Base-by-base conservation (phyloP, 345 rosid species). In the Xanthoceras sorbifolium region DNA sequence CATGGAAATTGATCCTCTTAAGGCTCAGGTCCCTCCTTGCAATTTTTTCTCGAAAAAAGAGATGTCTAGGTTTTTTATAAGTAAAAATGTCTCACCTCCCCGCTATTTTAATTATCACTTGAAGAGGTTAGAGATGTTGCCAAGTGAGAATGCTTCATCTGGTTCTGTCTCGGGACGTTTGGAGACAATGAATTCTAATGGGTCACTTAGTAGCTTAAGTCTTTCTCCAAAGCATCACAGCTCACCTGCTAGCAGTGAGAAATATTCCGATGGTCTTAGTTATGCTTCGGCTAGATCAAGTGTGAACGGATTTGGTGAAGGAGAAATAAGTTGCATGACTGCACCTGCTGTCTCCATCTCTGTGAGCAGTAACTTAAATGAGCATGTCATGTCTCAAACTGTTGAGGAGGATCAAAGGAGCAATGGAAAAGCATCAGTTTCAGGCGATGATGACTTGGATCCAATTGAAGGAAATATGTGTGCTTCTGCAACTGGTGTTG, bases 401-500 rank as follows among this genome's bases (percentile, higher is more conserved):
- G 71, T 75, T 69, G 75, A 71, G 76, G 82, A 86, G 76, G 81
- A 69, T 69, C 62, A 57, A 63, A 83, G 74, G 55, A 79, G 76
- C 75, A 78, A 40, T 64, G 81, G 82, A 65, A 78, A 67, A 52
- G 82, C 82, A 40, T 83, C 87, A 52, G 69, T 79, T 84, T 80
- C 89, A 54, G 82, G 86, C 46, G 92, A 87, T 77, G 94, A 89
- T 73, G 92, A 86, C 64, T 65, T 81, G 77, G 89, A 74, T 26
- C 74, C 86, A 62, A 74, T 95, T 79, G 93, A 88, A 81, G 99
- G 96, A 44, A 81, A 95, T 78, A 92, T 95, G 99, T 95, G 99
- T 80, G 91, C 98, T 81, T 95, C 98, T 72, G 87, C 99, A 42
- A 95, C 98, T 79, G 98, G 99, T 72, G 99, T 95, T 64, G 99